phyloP scores from a whole-genome alignment of 441 rosid genomes.

The Syzygium syzygioides region DNA sequence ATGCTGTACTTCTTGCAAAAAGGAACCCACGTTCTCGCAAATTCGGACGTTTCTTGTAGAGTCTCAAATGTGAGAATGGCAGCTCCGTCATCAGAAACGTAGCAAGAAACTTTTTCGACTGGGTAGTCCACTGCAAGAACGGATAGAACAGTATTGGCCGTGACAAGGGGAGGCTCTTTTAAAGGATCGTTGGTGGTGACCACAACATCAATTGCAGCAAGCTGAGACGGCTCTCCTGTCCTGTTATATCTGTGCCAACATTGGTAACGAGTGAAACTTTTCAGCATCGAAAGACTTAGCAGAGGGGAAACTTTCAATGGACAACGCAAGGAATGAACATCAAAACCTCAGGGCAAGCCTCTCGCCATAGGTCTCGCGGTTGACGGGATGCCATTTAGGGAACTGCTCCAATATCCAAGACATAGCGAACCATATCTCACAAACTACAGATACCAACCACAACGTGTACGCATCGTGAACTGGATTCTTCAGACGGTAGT shows the following conservation, averaged over 20 bases:
- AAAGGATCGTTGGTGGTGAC: conserved; percentile 3
- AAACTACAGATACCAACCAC: conserved; percentile 9
- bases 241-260: conserved; percentile 1
- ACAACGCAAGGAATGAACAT: neutral
- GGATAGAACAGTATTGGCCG: conserved; percentile 12
- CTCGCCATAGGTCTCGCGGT: conserved; percentile 1
- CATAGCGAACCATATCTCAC: conserved; percentile 14
- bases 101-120: conserved; percentile 6
- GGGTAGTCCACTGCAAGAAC: conserved; percentile 13
- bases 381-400: conserved; percentile 13
- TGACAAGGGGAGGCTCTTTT: conserved; percentile 10
- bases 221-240: conserved; percentile 4
- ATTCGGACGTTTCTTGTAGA: conserved; percentile 8
- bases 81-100: conserved; percentile 14
- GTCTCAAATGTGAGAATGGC: conserved; percentile 10
- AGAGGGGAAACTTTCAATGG: neutral
- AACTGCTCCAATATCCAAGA: conserved; percentile 17
- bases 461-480: conserved; percentile 2
- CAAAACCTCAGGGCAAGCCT: conserved; percentile 7
- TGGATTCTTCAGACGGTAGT: conserved; percentile 6
- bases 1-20: conserved; percentile 14
- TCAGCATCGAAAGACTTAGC: neutral
- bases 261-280: neutral
- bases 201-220: conserved; percentile 9
- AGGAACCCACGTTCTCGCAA: conserved; percentile 15